phyloP scores from a whole-genome alignment of 306 rosid genomes.

The Rosa persica region DNA sequence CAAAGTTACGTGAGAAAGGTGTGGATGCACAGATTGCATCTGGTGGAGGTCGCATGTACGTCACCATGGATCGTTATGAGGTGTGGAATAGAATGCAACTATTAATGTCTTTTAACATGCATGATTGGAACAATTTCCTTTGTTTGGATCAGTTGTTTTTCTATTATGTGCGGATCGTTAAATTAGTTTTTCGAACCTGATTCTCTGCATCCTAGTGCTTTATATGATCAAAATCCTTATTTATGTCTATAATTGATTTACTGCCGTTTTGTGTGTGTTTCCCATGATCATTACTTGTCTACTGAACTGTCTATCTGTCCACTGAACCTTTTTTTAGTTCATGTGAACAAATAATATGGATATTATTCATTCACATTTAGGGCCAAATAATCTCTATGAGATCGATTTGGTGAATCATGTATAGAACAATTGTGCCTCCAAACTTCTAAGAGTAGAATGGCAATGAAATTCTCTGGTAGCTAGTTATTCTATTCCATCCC shows the following conservation, averaged over 20 bases:
- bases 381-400: neutral
- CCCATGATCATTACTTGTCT: neutral
- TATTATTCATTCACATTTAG: neutral
- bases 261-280: neutral
- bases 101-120: neutral
- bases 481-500: neutral
- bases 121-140: neutral
- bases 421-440: neutral
- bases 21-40: conserved; percentile 89
- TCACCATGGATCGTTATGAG: conserved; percentile 99
- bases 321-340: neutral
- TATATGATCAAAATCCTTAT: neutral
- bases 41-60: conserved; percentile 98
- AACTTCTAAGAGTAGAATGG: neutral
- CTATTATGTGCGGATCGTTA: neutral
- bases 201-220: neutral
- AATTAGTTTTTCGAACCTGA: neutral
- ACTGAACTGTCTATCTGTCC: neutral
- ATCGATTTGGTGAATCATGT: neutral
- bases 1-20: conserved; percentile 67
- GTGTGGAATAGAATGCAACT: conserved; percentile 22
- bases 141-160: neutral
- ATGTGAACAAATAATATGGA: neutral
- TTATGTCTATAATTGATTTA: neutral
- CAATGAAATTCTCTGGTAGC: neutral